Conservation (phyloP, 805 yeast species). For the Candida palmyrensis region DNA sequence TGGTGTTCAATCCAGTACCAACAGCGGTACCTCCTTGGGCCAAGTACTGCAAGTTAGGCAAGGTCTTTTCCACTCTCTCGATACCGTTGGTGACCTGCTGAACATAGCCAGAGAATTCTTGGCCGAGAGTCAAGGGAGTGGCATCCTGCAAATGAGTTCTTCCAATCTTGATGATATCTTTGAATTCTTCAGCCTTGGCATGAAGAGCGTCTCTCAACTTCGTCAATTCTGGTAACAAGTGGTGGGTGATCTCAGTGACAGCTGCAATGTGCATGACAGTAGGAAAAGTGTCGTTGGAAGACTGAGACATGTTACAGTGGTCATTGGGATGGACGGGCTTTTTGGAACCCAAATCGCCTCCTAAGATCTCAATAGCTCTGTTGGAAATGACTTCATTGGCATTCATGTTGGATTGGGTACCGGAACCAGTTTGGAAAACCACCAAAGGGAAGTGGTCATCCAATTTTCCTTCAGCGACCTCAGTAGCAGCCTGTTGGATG, state of each 20-base stretch:
- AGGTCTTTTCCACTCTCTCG: conserved; percentile 24
- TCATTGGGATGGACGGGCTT: conserved; percentile 37
- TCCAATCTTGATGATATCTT: conserved; percentile 33
- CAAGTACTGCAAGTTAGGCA: conserved; percentile 28
- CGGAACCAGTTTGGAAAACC: conserved; percentile 37
- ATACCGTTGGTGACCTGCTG: conserved; percentile 33
- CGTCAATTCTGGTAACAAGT: conserved; percentile 27
- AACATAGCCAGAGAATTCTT: conserved; percentile 35
- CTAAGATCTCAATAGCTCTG: conserved; percentile 35
- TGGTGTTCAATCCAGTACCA: conserved; percentile 37
- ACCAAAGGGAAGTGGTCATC: conserved; percentile 38
- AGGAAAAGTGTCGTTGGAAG: conserved; percentile 36
- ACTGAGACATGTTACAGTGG: conserved; percentile 36
- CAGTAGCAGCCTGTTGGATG: conserved; percentile 32
- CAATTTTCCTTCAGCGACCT: conserved; percentile 34
- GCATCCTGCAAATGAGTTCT: conserved; percentile 39
- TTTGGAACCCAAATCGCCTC: conserved; percentile 32
- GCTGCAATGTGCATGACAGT: conserved; percentile 40
- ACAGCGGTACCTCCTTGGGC: conserved; percentile 41
- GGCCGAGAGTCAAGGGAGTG: conserved; percentile 37
- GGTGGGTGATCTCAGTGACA: conserved; percentile 25
- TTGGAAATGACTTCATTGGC: conserved; percentile 37
- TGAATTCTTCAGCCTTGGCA: conserved; percentile 25
- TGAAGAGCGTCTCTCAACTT: conserved; percentile 29
- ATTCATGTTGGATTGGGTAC: conserved; percentile 37